Evolutionary conservation across 305 asterid species (phyloP), one percentile per base, ranked within the genome.

Genomic region (Fraxinus angustifolia): DNA sequence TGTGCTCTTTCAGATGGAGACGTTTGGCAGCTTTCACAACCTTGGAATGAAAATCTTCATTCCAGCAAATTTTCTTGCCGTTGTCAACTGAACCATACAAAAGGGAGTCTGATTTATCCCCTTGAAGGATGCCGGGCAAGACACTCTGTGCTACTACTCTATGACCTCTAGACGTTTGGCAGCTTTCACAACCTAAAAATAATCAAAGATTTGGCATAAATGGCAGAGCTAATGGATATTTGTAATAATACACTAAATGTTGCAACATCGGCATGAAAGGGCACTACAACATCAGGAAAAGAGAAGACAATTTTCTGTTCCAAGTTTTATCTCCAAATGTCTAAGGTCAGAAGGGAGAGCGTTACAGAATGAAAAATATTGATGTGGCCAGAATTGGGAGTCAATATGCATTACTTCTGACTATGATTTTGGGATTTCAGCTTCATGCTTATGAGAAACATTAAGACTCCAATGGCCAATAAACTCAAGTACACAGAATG

Each of bases 41-140:
- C 99, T 95, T 95, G 62, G 98, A 82, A 89, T 93, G 98, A 76
- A 95, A 95, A 80, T 91, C 97, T 71, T 92, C 95, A 76, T 85
- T 91, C 99, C 99, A 92, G 90, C 93, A 89, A 83, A 95, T 90
- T 90, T 92, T 95, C 94, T 93, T 92, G 87, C 99, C 99, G 77
- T 92, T 95, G 86, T 95, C 99, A 85, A 95, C 97, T 82, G 99
- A 95, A 76, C 99, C 99, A 81, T 93, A 95, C 78, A 93, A 82
- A 84, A 95, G 98, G 75, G 98, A 92, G 80, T 95, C 98, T 10
- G 99, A 92, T 85, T 95, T 93, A 83, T 95, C 98, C 82, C 99
- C 98, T 87, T 95, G 98, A 85, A 93, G 97, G 88, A 95, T 95
- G 79, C 99, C 99, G 28, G 99, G 99, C 85, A 95, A 87, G 84